Conservation (phyloP, 176 grass and related monocot species). For the Oryza australiensis region DNA sequence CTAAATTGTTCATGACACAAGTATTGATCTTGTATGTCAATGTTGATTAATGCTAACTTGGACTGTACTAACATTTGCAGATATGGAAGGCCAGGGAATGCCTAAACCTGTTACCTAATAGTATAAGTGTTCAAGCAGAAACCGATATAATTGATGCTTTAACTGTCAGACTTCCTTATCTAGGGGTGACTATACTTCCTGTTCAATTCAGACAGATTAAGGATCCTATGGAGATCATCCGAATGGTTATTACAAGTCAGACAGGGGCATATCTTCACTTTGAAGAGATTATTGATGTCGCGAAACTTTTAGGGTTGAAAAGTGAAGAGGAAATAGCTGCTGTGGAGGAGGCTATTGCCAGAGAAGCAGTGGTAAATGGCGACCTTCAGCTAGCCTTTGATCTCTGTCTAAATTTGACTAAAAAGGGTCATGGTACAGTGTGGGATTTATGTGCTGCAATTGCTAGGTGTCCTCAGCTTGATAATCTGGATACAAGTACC, state of each 20-base stretch:
- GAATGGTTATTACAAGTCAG: slow-evolving; percentile 75
- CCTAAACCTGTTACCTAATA: slow-evolving; percentile 80
- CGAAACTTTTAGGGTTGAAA: slow-evolving; percentile 83
- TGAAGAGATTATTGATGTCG: slow-evolving; percentile 93
- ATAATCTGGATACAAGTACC: slow-evolving; percentile 76
- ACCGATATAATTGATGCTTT: slow-evolving; percentile 94
- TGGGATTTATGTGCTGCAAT: slow-evolving; percentile 96
- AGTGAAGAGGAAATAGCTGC: slow-evolving; percentile 77
- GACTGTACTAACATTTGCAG: slow-evolving; percentile 51
- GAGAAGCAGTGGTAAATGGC: slow-evolving; percentile 87
- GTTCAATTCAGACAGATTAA: slow-evolving; percentile 91
- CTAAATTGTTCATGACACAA: slow-evolving; percentile 27
- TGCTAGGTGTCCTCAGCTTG: slow-evolving; percentile 77
- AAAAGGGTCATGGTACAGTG: slow-evolving; percentile 66
- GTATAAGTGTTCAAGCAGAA: slow-evolving; percentile 79
- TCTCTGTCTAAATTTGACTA: slow-evolving; percentile 77
- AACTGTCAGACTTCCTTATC: slow-evolving; percentile 83
- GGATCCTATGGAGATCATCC: slow-evolving; percentile 90
- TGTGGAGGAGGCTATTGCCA: slow-evolving; percentile 83
- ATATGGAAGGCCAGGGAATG: slow-evolving; percentile 99
- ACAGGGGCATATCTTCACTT: slow-evolving; percentile 87
- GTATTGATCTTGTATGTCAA: slow-evolving; percentile 25
- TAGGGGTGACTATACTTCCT: slow-evolving; percentile 93
- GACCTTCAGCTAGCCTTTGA: slow-evolving; percentile 92
- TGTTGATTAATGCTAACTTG: slow-evolving; percentile 37